phyloP scores from a whole-genome alignment of 306 rosid species.

The Cucurbita maxima region DNA sequence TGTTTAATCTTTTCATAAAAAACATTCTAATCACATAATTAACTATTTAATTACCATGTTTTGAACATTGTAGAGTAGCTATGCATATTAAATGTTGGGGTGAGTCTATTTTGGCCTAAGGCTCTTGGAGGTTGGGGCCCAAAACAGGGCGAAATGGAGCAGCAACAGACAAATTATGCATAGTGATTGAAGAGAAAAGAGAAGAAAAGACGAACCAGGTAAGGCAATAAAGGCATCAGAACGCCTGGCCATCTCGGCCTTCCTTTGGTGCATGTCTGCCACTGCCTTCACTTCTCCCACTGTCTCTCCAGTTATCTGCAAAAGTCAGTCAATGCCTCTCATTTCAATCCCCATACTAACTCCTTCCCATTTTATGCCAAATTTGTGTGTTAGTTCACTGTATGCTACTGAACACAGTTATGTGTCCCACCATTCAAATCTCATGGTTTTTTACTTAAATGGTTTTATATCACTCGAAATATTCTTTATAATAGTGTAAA shows the following conservation, averaged over 20 bases:
- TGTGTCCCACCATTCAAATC: background rate
- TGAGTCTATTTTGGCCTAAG: background rate
- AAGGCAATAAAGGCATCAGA: slow-evolving; percentile 98
- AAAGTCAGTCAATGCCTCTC: slow-evolving; percentile 7
- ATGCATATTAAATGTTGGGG: background rate
- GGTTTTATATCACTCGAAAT: no score
- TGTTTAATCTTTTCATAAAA: background rate
- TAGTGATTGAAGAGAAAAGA: background rate
- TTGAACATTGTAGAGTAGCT: background rate
- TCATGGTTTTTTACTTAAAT: background rate
- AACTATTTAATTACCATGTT: background rate
- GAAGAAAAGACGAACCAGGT: slow-evolving; percentile 50
- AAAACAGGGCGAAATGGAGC: background rate
- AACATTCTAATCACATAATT: no score
- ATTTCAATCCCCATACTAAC: background rate
- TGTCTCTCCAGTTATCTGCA: slow-evolving; percentile 72
- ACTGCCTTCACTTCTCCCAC: slow-evolving; percentile 46
- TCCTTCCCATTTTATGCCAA: background rate
- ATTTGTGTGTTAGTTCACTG: background rate
- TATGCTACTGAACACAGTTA: background rate
- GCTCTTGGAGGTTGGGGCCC: background rate
- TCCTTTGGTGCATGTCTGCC: slow-evolving; percentile 97
- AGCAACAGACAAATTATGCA: no score
- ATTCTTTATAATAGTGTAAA: no score
- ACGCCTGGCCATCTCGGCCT: slow-evolving; percentile 97